Base-by-base conservation (phyloP, 2,329 filamentous ascomycete species). In the Fusarium neocosmosporiellum region DNA sequence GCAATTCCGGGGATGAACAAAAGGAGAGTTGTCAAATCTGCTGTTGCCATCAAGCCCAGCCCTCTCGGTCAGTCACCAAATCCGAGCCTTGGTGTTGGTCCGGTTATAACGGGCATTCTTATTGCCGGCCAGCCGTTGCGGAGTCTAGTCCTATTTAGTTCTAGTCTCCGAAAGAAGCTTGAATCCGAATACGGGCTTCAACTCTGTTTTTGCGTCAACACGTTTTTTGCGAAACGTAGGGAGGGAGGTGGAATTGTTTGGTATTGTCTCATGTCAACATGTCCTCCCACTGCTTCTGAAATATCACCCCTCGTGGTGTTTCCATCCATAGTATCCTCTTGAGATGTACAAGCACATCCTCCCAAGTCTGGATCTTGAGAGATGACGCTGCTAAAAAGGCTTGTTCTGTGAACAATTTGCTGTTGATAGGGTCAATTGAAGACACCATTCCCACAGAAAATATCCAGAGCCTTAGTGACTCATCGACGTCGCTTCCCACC, bases 401-500 rank as follows among this genome's bases (percentile, higher is more conserved):
- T 55, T 71, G 68, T 2, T 75, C 70, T 2, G 34, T 54, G 7
- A 84, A 81, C 79, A 79, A 82, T 9, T 70, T 61, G 18, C 78
- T 62, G 8, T 81, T 66, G 3, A 63, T 20, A 18, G 79, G 78
- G 1, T 77, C 77, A 4, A 65, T 66, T 1, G 82, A 78, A 3
- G 83, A 80, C 3, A 80, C 79, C 74, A 87, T 78, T 1, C 84
- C 85, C 34, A 86, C 73, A 0, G 82, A 77, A 3, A 83, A 50
- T n/a, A 85, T 55, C 86, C 86, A 88, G 4, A 85, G 62, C 36
- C 78, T 75, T 3, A 86, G 61, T 1, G 80, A 78, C 29, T 65
- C 71, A 22, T 76, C 60, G 0, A 69, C 24, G 4, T 60, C 50
- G 2, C 58, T 67, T 27, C 39, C 18, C 8, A 63, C 67, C 1